A percentile compares a stretch with the other conserved stretches of the same genome.
These are phyloP conservation scores for Claviceps sorghi DNA, from an alignment of 2,329 filamentous ascomycete species.

Conservation along the genomic window DNA sequence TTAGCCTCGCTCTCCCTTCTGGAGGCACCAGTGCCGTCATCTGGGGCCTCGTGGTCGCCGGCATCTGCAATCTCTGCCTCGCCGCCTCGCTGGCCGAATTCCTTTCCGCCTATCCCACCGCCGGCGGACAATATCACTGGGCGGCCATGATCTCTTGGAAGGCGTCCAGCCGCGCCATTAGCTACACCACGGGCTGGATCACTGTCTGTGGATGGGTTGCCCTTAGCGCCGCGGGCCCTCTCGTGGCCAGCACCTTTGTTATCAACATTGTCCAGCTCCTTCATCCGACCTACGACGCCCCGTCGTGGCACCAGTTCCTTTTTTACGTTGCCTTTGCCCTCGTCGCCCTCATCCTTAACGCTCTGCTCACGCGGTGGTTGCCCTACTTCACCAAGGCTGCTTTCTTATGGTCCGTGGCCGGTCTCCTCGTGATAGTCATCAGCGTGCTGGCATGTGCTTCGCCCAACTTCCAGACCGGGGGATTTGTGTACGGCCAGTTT, in stretches of 20 bases:
- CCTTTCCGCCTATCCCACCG: conserved; percentile 46
- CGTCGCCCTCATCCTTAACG: conserved; percentile 48
- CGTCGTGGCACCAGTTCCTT: conserved; percentile 59
- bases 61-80: conserved; percentile 55
- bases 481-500: conserved; percentile 53
- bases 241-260: conserved; percentile 53
- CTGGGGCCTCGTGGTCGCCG: conserved; percentile 51
- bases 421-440: conserved; percentile 56
- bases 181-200: conserved; percentile 61
- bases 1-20: conserved; percentile 43
- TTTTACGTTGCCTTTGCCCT: conserved; percentile 54
- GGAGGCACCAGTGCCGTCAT: conserved; percentile 58
- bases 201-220: conserved; percentile 59
- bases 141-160: conserved; percentile 49
- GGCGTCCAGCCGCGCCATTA: conserved; percentile 45
- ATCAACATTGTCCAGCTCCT: conserved; percentile 49
- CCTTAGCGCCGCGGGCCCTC: conserved; percentile 51
- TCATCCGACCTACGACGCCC: conserved; percentile 37
- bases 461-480: conserved; percentile 47
- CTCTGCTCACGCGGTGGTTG: conserved; percentile 41
- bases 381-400: conserved; percentile 54
- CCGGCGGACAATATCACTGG: conserved; percentile 57
- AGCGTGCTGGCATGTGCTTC: conserved; percentile 52
- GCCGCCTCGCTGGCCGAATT: conserved; percentile 59
- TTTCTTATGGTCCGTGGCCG: conserved; percentile 55